A percentile compares a stretch with the other conserved stretches of the same genome.
phyloP scores from a whole-genome alignment of 1,284 basidiomycete genomes.

The Takashimella koratensis region DNA sequence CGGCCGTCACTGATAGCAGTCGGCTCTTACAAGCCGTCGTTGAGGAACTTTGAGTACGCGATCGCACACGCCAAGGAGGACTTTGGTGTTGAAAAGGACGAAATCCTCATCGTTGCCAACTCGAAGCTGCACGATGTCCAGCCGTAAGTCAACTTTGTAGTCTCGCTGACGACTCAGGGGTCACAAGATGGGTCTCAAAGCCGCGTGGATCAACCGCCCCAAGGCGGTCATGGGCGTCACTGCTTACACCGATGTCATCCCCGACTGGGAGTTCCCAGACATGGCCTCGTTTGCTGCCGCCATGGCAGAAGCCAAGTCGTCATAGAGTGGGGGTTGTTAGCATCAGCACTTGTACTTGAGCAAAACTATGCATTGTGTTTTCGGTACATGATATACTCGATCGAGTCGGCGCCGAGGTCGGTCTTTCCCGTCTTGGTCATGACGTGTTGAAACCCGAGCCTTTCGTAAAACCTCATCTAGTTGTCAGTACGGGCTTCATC shows the following conservation, averaged over 20 bases:
- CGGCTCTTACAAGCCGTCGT: constrained; percentile 36
- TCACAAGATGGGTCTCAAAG: constrained; percentile 28
- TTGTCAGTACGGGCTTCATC: no score
- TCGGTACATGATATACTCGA: background rate
- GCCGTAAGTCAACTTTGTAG: constrained; percentile 20
- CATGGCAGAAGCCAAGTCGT: constrained; percentile 1
- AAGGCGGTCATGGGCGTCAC: constrained; percentile 20
- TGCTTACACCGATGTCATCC: constrained; percentile 3
- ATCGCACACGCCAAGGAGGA: constrained; percentile 23
- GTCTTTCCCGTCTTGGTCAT: background rate
- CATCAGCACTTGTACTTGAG: no score
- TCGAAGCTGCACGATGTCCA: constrained; percentile 29
- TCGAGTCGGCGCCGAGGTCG: background rate
- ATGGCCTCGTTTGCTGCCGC: constrained; percentile 23
- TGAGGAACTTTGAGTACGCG: constrained; percentile 34
- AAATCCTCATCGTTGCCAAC: constrained; percentile 34
- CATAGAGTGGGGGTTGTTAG: background rate
- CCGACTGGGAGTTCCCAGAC: constrained; percentile 17
- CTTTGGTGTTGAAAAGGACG: constrained; percentile 20
- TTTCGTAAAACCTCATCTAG: background rate
- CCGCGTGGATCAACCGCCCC: constrained; percentile 33
- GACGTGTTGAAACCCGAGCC: background rate
- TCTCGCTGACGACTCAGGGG: constrained; percentile 13
- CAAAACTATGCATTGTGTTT: no score
- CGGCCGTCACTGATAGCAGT: constrained; percentile 13